phyloP scores from a whole-genome alignment of 306 rosid genomes.

The Medicago lupulina region DNA sequence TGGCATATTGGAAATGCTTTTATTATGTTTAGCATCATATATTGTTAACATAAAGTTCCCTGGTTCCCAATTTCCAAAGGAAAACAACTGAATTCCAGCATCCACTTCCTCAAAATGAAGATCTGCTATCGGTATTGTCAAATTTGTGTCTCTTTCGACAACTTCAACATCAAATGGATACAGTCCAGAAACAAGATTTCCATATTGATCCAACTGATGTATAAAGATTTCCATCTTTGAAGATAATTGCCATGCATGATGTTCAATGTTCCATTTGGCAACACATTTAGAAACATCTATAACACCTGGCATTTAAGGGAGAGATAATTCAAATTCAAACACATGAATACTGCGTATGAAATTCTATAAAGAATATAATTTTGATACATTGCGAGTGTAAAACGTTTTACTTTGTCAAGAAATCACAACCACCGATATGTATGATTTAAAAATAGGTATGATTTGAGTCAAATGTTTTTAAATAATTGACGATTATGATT shows the following conservation, averaged over 20 bases:
- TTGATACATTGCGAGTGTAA: neutral
- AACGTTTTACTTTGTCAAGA: too few relatives aligned
- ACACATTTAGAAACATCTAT: constrained; percentile 68
- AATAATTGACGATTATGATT: too few relatives aligned
- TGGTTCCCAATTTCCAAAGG: constrained; percentile 73
- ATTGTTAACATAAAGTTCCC: constrained; percentile 77
- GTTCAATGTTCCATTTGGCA: constrained; percentile 67
- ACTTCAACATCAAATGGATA: constrained; percentile 82
- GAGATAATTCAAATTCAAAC: constrained; percentile 8
- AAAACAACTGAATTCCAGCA: constrained; percentile 77
- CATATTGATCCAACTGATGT: constrained; percentile 73
- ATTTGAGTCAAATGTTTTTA: too few relatives aligned
- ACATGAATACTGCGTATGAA: neutral
- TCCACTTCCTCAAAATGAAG: constrained; percentile 69
- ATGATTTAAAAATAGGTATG: too few relatives aligned
- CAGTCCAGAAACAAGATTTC: constrained; percentile 76
- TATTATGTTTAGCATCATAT: constrained; percentile 68
- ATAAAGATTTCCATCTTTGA: constrained; percentile 81
- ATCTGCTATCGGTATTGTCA: constrained; percentile 78
- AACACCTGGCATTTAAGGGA: constrained; percentile 55
- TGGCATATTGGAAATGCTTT: constrained; percentile 77
- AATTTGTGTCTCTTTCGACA: constrained; percentile 69
- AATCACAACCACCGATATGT: too few relatives aligned
- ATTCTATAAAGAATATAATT: neutral
- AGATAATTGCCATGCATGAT: constrained; percentile 81